A percentile compares a stretch with the other conserved stretches of the same genome.
Evolutionary conservation across 2,329 filamentous ascomycete genomes (phyloP).

Genomic region (Scedosporium boydii): DNA sequence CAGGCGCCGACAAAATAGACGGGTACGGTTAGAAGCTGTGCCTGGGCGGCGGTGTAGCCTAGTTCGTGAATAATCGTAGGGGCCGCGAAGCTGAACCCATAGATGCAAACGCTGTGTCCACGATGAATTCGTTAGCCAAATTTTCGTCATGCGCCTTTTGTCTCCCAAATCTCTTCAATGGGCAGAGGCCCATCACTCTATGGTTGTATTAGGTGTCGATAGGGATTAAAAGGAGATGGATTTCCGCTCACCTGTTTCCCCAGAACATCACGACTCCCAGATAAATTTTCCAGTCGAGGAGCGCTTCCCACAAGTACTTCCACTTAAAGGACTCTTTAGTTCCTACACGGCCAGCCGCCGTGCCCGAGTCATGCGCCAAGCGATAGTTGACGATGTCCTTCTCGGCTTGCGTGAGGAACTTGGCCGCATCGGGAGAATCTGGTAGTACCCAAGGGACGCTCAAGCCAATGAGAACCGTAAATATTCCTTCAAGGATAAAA

Average conservation of each 20-base stretch:
- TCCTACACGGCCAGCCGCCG: constrained; percentile 30
- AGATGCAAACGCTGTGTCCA: constrained; percentile 5
- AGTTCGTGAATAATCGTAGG: constrained; percentile 7
- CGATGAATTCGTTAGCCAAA: not conserved
- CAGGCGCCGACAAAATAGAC: constrained; percentile 14
- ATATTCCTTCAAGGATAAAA: constrained; percentile 61
- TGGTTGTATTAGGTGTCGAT: too few species aligned
- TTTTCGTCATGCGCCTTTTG: too few species aligned
- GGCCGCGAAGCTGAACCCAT: constrained; percentile 5
- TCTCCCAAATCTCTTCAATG: too few species aligned
- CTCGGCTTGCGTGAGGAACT: not conserved
- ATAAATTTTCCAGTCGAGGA: constrained; percentile 75
- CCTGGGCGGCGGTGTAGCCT: constrained; percentile 6
- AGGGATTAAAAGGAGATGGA: too few species aligned
- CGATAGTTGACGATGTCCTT: constrained; percentile 38
- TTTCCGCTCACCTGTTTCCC: constrained; percentile 23
- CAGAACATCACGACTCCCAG: constrained; percentile 52
- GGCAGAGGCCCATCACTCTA: too few species aligned
- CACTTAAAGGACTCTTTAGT: constrained; percentile 68
- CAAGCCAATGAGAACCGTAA: constrained; percentile 58
- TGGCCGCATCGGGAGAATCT: constrained; percentile 72
- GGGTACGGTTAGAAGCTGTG: constrained; percentile 11
- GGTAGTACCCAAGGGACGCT: constrained; percentile 62
- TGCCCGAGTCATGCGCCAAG: constrained; percentile 50
- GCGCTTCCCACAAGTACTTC: constrained; percentile 61